These are phyloP conservation scores for Orobanche coerulescens DNA, from an alignment of 257 asterid genomes.

Conservation along the genomic window DNA sequence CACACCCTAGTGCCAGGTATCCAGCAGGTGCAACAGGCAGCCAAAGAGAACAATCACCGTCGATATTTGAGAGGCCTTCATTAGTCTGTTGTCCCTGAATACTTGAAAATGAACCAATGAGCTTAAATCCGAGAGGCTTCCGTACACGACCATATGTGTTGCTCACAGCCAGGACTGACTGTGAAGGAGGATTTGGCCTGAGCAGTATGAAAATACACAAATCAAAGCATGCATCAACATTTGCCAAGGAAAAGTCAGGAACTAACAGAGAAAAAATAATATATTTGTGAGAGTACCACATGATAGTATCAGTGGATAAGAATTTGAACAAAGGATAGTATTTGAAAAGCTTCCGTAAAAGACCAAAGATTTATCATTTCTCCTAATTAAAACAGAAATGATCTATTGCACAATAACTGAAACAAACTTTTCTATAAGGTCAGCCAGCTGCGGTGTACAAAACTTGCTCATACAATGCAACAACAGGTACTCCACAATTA, in stretches of 20 bases:
- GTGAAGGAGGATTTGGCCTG: slow-evolving; percentile 99
- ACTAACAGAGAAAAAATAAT: slow-evolving; percentile 14
- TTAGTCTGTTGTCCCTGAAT: slow-evolving; percentile 40
- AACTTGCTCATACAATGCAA: slow-evolving; percentile 8
- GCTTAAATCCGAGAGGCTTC: slow-evolving; percentile 81
- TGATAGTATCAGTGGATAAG: slow-evolving; percentile 5
- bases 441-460: background rate
- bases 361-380: background rate
- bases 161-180: slow-evolving; percentile 84
- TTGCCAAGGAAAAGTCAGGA: slow-evolving; percentile 11
- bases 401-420: background rate
- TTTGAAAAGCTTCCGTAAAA: background rate
- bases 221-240: slow-evolving; percentile 21
- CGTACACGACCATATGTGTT: slow-evolving; percentile 83
- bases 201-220: slow-evolving; percentile 19
- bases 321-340: slow-evolving; percentile 5
- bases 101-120: slow-evolving; percentile 57
- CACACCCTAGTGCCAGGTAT: slow-evolving; percentile 85
- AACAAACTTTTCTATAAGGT: background rate
- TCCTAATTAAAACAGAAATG: background rate
- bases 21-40: slow-evolving; percentile 94
- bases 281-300: slow-evolving; percentile 11
- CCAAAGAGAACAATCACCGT: slow-evolving; percentile 83
- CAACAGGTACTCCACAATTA: slow-evolving; percentile 23
- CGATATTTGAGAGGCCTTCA: slow-evolving; percentile 30